Evolutionary conservation across 2,329 filamentous ascomycete genomes (phyloP).

Genomic region (Exophiala sideris): DNA sequence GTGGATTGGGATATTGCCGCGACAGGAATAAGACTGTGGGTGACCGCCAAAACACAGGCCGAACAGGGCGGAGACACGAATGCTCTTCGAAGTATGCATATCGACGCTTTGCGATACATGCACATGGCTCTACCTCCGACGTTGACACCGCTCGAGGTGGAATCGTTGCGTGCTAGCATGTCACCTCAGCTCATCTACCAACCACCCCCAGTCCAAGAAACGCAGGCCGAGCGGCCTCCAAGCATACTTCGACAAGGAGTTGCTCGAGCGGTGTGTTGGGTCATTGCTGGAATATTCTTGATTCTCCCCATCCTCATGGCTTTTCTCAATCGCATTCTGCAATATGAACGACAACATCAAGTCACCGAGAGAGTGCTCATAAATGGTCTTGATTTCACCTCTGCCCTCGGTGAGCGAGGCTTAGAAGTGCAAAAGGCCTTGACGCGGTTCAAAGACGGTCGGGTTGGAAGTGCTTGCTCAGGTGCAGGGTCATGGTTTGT

Average conservation of each 20-base stretch:
- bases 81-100: slow-evolving; percentile 23
- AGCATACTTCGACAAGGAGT: slow-evolving; percentile 18
- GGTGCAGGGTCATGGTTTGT: slow-evolving; percentile 60
- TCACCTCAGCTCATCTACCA: slow-evolving; percentile 8
- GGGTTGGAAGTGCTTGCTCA: slow-evolving; percentile 57
- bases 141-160: slow-evolving; percentile 19
- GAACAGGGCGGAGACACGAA: slow-evolving; percentile 16
- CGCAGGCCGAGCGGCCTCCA: background rate
- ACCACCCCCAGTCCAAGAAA: background rate
- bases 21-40: slow-evolving; percentile 20
- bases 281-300: slow-evolving; percentile 19
- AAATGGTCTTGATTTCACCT: slow-evolving; percentile 51
- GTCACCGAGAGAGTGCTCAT: slow-evolving; percentile 59
- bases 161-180: slow-evolving; percentile 21
- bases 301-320: slow-evolving; percentile 21
- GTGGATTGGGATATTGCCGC: slow-evolving; percentile 24
- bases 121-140: slow-evolving; percentile 21
- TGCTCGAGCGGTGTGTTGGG: slow-evolving; percentile 21
- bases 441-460: slow-evolving; percentile 61
- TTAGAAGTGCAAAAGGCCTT: slow-evolving; percentile 54
- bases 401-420: slow-evolving; percentile 52
- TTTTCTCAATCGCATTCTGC: slow-evolving; percentile 25
- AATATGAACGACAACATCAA: slow-evolving; percentile 64
- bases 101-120: slow-evolving; percentile 24
- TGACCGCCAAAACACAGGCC: slow-evolving; percentile 21